phyloP scores from a whole-genome alignment of 306 rosid species.

The Leucaena leucocephala region DNA sequence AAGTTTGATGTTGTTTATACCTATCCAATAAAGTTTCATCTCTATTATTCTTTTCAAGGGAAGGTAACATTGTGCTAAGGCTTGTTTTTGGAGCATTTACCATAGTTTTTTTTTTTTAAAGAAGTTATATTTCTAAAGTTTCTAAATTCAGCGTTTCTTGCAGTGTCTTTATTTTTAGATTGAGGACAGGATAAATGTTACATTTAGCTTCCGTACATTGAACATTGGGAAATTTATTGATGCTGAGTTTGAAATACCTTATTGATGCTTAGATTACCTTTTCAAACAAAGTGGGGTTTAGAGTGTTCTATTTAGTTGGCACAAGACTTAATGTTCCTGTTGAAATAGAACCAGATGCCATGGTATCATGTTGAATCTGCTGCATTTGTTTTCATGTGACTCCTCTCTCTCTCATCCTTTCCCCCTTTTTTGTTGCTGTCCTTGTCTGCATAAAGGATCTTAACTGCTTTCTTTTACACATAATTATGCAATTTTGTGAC shows the following conservation, averaged over 20 bases:
- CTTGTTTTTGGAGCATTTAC: slow-evolving; percentile 16
- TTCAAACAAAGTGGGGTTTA: neutral
- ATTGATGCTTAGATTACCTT: neutral
- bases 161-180: slow-evolving; percentile 6
- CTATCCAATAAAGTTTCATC: neutral
- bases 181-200: neutral
- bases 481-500: slow-evolving; percentile 11
- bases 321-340: slow-evolving; percentile 23
- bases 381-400: slow-evolving; percentile 2
- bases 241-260: slow-evolving; percentile 4
- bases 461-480: slow-evolving; percentile 10
- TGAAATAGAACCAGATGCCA: slow-evolving; percentile 2
- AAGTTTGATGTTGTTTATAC: slow-evolving; percentile 35
- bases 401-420: neutral
- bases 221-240: neutral
- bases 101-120: neutral
- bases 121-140: neutral
- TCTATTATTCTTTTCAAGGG: neutral
- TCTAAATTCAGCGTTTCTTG: neutral
- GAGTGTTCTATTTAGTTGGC: neutral
- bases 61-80: neutral
- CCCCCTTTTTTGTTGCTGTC: neutral
- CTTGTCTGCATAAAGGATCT: slow-evolving; percentile 4
- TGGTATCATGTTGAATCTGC: neutral
- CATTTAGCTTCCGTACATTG: neutral